phyloP scores from a whole-genome alignment of 441 rosid genomes.

The Aleurites moluccanus region DNA sequence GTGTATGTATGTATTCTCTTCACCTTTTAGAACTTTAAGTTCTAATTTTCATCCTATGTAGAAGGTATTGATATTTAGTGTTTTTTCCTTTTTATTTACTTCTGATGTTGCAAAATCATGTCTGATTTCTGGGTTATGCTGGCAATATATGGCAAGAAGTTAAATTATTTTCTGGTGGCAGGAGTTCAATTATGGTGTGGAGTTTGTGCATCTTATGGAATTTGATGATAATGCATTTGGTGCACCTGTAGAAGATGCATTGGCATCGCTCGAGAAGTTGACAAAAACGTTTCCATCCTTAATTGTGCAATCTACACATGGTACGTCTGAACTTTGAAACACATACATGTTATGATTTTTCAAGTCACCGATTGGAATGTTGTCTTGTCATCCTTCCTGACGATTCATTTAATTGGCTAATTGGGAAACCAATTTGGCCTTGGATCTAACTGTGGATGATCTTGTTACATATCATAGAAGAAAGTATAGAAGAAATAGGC shows the following conservation, averaged over 20 bases:
- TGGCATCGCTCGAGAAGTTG: constrained; percentile 52
- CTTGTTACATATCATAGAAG: too few relatives aligned
- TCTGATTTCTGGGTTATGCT: constrained; percentile 10
- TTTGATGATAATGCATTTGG: constrained; percentile 54
- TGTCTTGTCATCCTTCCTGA: constrained; percentile 11
- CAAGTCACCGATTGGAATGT: neutral
- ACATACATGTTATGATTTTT: constrained; percentile 1
- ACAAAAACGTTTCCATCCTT: constrained; percentile 59
- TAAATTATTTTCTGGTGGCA: constrained; percentile 33
- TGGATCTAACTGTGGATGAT: neutral
- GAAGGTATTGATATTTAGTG: neutral
- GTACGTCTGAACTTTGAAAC: constrained; percentile 34
- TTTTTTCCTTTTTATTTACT: neutral
- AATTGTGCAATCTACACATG: constrained; percentile 80
- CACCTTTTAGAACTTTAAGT: neutral
- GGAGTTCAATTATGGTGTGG: constrained; percentile 87
- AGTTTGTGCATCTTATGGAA: constrained; percentile 72
- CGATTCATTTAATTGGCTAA: neutral
- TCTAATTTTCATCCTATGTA: neutral
- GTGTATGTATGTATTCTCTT: neutral
- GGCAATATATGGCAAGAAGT: constrained; percentile 16
- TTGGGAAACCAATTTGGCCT: neutral
- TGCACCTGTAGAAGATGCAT: constrained; percentile 60
- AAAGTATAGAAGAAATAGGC: too few relatives aligned
- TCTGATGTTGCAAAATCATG: neutral